Evolutionary conservation across 441 rosid genomes (phyloP).

Genomic region (Omphalea diandra): DNA sequence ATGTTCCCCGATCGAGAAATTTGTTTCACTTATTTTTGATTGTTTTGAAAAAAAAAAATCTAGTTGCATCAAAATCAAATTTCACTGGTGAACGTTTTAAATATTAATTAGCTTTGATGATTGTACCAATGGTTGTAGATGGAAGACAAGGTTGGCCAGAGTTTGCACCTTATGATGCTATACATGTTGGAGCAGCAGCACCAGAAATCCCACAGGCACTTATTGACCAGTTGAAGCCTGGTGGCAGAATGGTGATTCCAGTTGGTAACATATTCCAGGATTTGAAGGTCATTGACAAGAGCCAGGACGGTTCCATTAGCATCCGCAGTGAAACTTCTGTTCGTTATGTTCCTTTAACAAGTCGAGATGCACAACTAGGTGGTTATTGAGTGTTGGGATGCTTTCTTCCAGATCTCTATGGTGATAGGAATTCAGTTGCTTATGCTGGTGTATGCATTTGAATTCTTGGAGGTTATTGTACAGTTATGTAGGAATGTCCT

Average conservation of each 20-base stretch:
- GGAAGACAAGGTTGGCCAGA: conserved; percentile 91
- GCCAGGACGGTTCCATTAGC: conserved; percentile 61
- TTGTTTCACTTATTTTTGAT: too few species aligned
- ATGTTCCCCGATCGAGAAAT: too few species aligned
- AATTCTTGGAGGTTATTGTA: background rate
- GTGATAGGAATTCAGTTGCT: background rate
- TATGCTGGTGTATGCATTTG: background rate
- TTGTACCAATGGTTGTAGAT: conserved; percentile 39
- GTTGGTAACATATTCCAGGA: conserved; percentile 82
- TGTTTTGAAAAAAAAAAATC: too few species aligned
- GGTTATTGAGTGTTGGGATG: conserved; percentile 33
- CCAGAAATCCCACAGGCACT: conserved; percentile 75
- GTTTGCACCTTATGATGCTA: conserved; percentile 86
- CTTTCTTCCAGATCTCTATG: background rate
- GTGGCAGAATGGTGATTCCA: conserved; percentile 93
- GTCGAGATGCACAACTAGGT: conserved; percentile 70
- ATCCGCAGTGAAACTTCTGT: conserved; percentile 65
- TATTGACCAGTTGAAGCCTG: conserved; percentile 83
- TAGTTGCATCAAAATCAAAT: background rate
- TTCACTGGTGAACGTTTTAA: background rate
- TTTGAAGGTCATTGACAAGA: conserved; percentile 73
- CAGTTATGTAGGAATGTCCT: background rate
- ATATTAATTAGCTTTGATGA: background rate
- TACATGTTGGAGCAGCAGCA: conserved; percentile 97
- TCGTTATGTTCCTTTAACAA: conserved; percentile 88